Evolutionary conservation across 1,284 basidiomycete genomes (phyloP), one percentile per base, ranked within the genome.

Genomic region (Irpex sp.): DNA sequence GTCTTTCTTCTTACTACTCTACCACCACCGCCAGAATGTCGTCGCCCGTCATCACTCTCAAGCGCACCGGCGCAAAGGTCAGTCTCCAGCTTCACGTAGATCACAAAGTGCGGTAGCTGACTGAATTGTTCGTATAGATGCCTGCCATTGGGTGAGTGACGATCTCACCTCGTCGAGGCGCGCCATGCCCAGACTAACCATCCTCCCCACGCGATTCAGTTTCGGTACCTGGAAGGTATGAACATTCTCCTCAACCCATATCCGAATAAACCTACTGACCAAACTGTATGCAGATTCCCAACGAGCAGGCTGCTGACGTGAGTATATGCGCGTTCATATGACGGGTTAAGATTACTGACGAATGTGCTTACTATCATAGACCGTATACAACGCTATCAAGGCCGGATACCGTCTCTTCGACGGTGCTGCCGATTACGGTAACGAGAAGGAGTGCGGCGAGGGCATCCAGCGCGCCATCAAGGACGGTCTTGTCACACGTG

Each of bases 361-460:
- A n/a, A 59, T 21, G 37, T 43, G 43, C 36, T 61, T 46, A 4
- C 49, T 64, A 65, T 11, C 36, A 43, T 59, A 85, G 84, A 84
- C 81, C 58, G 87, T 90, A 57, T 89, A 89, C 76, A 76, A 83
- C 63, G 88, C 87, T 26, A 88, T 92, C 75, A 88, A 89, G 71
- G 78, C 79, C 51, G 89, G 92, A 1, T 93, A 91, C 75, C 85
- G 92, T 67, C 90, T 95, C 69, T 82, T 96, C 65, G 94, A 95
- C 69, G 88, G 87, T 66, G 93, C 92, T 21, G 81, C 85, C 67
- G 89, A 92, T 74, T 94, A 94, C 71, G 86, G 88, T 11, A 97
- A 97, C 75, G 94, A 97, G 77, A 91, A 87, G 71, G 91, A 95
- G 75, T 93, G 94, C 26, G 94, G 93, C 3, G 79, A 84, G 68